Conservation (phyloP, 495 filamentous ascomycete genomes). For the Aspergillus sclerotioniger region DNA sequence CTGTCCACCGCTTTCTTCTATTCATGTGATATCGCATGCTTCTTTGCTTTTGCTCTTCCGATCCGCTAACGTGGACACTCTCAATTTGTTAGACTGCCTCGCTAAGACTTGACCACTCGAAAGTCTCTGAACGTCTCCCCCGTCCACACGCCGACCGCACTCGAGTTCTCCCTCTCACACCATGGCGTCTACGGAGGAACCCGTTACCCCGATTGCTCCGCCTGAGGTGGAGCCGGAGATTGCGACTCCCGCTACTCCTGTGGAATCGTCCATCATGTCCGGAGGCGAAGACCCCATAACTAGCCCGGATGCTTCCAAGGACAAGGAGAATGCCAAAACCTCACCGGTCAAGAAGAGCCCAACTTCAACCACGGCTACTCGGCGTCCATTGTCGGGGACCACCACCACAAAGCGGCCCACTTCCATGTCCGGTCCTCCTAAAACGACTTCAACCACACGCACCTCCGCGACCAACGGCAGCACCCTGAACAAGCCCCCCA, state of each 20-base stretch:
- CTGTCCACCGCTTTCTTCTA: background rate
- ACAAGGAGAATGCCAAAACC: conserved; percentile 34
- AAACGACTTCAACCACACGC: conserved; percentile 28
- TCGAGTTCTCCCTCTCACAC: conserved; percentile 1
- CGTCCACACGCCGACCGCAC: background rate
- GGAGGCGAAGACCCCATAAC: conserved; percentile 37
- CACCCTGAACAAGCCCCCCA: conserved; percentile 46
- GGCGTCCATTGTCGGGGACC: conserved; percentile 34
- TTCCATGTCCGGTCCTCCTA: conserved; percentile 33
- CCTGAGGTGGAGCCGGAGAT: conserved; percentile 30
- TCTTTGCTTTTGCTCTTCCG: conserved; percentile 6
- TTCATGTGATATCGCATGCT: background rate
- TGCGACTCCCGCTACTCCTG: conserved; percentile 40
- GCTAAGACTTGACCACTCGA: conserved; percentile 2
- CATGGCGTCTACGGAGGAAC: conserved; percentile 44
- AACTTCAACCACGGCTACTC: conserved; percentile 22
- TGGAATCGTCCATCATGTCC: conserved; percentile 38
- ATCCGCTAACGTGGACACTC: conserved; percentile 16
- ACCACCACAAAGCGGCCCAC: conserved; percentile 38
- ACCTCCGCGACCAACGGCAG: conserved; percentile 30
- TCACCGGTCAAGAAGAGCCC: conserved; percentile 33
- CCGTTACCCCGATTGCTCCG: conserved; percentile 25
- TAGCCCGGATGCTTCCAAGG: conserved; percentile 42
- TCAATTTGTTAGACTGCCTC: conserved; percentile 13
- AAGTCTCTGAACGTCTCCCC: background rate